Conservation (phyloP, 768 basidiomycete genomes). For the Suillus decipiens region DNA sequence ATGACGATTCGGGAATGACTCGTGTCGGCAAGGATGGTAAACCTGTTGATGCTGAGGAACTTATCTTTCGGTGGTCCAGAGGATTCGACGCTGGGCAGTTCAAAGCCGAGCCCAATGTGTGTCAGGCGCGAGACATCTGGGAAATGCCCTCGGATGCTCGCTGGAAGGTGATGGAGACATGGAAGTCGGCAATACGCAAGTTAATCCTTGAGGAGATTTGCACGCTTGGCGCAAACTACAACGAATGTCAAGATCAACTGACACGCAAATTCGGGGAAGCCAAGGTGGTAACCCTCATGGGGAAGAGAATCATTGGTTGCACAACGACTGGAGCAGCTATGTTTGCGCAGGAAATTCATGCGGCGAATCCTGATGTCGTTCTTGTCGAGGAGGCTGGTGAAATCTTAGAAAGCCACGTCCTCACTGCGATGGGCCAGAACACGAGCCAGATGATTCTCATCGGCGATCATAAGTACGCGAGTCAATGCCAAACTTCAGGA, state of each 20-base stretch:
- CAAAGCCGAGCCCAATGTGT: constrained; percentile 25
- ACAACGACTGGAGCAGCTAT: constrained; percentile 74
- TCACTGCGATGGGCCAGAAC: constrained; percentile 52
- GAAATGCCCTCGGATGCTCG: constrained; percentile 32
- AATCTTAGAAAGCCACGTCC: constrained; percentile 65
- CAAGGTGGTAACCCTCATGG: constrained; percentile 36
- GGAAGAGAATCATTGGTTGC: constrained; percentile 62
- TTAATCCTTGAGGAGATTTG: constrained; percentile 39
- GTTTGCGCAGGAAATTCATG: constrained; percentile 48
- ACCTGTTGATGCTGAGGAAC: constrained; percentile 37
- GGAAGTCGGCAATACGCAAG: constrained; percentile 37
- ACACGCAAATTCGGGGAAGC: constrained; percentile 38
- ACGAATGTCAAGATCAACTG: constrained; percentile 39
- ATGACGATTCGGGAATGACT: constrained; percentile 44
- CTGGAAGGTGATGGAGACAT: constrained; percentile 27
- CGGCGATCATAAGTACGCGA: constrained; percentile 68
- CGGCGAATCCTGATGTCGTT: constrained; percentile 50
- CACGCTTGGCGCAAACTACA: constrained; percentile 38
- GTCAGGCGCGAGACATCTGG: constrained; percentile 37
- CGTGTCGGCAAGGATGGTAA: constrained; percentile 43
- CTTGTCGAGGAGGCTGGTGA: constrained; percentile 77
- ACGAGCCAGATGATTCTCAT: constrained; percentile 63
- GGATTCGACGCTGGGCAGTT: constrained; percentile 50
- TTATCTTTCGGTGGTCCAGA: constrained; percentile 48
- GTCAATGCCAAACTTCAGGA: neutral